phyloP scores from a whole-genome alignment of 2,329 filamentous ascomycete genomes.

The Diaporthe citrichinensis region DNA sequence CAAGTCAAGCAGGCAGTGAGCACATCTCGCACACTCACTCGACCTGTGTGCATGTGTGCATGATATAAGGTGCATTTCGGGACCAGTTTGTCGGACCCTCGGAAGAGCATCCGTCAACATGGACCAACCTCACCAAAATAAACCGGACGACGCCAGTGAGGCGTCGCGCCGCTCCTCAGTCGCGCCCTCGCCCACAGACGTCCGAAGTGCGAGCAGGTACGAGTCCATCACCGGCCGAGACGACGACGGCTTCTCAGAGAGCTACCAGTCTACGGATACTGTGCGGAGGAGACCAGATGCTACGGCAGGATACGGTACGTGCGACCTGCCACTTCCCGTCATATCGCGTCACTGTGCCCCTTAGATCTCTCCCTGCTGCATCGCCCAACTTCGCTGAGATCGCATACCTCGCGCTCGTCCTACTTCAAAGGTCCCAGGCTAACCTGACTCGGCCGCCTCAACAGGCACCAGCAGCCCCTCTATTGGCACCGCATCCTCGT shows the following conservation, averaged over 20 bases:
- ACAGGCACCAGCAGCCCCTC: constrained; percentile 54
- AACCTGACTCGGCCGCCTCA: constrained; percentile 41
- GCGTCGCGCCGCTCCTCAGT: constrained; percentile 47
- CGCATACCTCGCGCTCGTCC: constrained; percentile 16
- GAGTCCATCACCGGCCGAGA: constrained; percentile 55
- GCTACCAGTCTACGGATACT: constrained; percentile 72
- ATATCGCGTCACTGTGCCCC: constrained; percentile 22
- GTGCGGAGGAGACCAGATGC: constrained; percentile 69
- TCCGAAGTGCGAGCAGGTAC: constrained; percentile 57
- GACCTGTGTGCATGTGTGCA: background rate
- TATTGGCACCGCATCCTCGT: constrained; percentile 44
- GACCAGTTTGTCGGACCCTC: constrained; percentile 7
- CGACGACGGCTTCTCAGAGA: constrained; percentile 63
- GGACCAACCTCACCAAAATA: constrained; percentile 57
- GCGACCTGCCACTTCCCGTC: constrained; percentile 35
- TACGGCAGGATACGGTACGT: constrained; percentile 66
- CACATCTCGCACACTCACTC: background rate
- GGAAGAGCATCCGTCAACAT: constrained; percentile 50
- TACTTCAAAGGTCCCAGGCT: constrained; percentile 42
- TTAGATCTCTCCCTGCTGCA: constrained; percentile 18
- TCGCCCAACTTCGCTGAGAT: background rate
- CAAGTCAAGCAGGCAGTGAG: background rate
- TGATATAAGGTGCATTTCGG: background rate
- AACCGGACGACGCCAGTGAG: constrained; percentile 26
- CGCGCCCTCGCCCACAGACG: constrained; percentile 65